phyloP scores from a whole-genome alignment of 1,284 basidiomycete species.

The Leccinum huronense region DNA sequence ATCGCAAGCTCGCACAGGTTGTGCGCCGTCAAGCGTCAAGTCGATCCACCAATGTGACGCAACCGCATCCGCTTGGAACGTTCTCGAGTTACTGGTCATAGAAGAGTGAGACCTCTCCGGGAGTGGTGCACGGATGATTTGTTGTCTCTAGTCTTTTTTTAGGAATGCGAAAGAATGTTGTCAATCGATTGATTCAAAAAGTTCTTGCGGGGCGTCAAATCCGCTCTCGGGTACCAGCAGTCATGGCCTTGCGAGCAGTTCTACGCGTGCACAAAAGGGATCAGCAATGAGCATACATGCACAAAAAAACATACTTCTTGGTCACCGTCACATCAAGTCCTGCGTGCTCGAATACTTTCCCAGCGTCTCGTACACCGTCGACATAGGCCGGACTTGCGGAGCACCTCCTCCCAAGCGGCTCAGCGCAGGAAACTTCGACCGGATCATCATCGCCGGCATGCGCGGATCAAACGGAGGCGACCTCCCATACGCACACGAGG shows the following conservation, averaged over 20 bases:
- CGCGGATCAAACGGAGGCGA: constrained; percentile 43
- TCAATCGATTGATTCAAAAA: constrained; percentile 91
- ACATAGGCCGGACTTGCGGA: constrained; percentile 58
- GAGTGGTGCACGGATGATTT: no score
- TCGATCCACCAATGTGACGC: no score
- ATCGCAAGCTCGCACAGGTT: no score
- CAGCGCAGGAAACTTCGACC: constrained; percentile 44
- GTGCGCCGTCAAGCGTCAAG: no score
- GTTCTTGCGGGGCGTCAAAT: constrained; percentile 73
- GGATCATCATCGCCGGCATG: constrained; percentile 57
- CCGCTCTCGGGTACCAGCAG: constrained; percentile 86
- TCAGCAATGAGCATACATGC: constrained; percentile 13
- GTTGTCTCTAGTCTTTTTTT: constrained; percentile 23
- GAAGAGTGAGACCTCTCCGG: no score
- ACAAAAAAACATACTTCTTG: constrained; percentile 69
- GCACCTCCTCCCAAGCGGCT: constrained; percentile 40
- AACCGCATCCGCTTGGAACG: no score
- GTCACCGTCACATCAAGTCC: constrained; percentile 95
- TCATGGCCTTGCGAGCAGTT: constrained; percentile 84
- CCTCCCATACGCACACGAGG: constrained; percentile 69
- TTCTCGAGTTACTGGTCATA: no score
- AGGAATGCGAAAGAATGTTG: constrained; percentile 80
- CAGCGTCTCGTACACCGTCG: constrained; percentile 78
- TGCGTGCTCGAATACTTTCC: constrained; percentile 84
- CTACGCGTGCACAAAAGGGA: constrained; percentile 40